Conservation (phyloP, 768 basidiomycete genomes). For the Hydnum rufescens region DNA sequence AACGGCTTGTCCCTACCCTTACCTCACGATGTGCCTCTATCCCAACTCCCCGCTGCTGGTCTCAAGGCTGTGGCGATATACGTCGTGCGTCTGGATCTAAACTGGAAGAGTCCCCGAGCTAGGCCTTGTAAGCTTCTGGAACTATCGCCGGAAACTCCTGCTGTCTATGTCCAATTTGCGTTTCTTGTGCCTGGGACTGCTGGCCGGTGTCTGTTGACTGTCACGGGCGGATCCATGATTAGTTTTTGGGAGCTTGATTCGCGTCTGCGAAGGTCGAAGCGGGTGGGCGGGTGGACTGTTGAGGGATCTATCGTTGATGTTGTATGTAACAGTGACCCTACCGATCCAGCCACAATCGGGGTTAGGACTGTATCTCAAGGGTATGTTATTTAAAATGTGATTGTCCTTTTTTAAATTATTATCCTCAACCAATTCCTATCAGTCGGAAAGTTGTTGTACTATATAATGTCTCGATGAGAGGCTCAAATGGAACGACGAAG, state of each 20-base stretch:
- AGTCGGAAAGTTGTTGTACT: neutral
- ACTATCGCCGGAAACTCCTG: neutral
- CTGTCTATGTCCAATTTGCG: neutral
- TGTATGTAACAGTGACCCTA: neutral
- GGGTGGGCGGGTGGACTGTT: neutral
- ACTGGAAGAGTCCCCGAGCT: neutral
- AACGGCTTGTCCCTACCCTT: neutral
- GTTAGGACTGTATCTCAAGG: neutral
- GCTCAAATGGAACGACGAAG: neutral
- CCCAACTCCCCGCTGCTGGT: neutral
- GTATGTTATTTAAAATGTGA: neutral
- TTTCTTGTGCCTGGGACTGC: neutral
- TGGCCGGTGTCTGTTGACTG: neutral
- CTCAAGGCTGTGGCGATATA: neutral
- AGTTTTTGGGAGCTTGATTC: neutral
- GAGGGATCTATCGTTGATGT: neutral
- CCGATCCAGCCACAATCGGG: neutral
- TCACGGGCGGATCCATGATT: neutral
- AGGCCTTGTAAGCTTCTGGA: neutral
- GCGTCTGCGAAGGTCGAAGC: neutral
- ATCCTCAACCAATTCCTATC: neutral
- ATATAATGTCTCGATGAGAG: neutral
- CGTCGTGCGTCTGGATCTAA: neutral
- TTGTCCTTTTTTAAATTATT: neutral
- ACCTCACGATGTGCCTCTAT: neutral